Evolutionary conservation across 2,329 filamentous ascomycete genomes (phyloP).

Genomic region (Stagonosporopsis rhizophila): DNA sequence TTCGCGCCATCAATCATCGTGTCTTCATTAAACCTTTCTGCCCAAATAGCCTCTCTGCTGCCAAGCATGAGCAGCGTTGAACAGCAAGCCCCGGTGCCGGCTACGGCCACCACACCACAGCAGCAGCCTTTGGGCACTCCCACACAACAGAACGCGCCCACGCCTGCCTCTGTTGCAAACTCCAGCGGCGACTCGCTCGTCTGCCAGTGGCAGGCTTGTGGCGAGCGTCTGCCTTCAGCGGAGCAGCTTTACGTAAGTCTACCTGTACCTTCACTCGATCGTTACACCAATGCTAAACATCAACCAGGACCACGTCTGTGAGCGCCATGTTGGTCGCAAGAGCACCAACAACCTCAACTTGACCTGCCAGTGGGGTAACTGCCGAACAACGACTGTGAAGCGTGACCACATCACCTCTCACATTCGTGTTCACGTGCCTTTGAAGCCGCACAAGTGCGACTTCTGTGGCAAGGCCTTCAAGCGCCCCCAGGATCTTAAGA

Average conservation of each 20-base stretch:
- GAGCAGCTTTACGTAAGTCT: slow-evolving; percentile 68
- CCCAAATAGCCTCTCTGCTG: slow-evolving; percentile 19
- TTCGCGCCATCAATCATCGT: slow-evolving; percentile 21
- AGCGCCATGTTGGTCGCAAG: slow-evolving; percentile 97
- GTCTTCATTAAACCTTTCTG: slow-evolving; percentile 12
- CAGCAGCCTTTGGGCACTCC: slow-evolving; percentile 42
- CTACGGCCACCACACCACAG: slow-evolving; percentile 38
- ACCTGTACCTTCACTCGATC: slow-evolving; percentile 4
- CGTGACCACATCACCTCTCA: slow-evolving; percentile 99
- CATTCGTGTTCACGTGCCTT: slow-evolving; percentile 96
- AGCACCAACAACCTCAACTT: slow-evolving; percentile 98
- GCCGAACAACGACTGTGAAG: slow-evolving; percentile 96
- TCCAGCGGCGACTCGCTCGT: slow-evolving; percentile 54
- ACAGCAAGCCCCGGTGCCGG: slow-evolving; percentile 31
- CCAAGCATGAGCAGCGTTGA: slow-evolving; percentile 28
- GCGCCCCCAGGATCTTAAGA: slow-evolving; percentile 97
- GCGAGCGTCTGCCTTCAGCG: slow-evolving; percentile 64
- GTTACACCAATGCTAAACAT: slow-evolving; percentile 23
- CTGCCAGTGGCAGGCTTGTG: slow-evolving; percentile 70
- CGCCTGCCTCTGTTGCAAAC: slow-evolving; percentile 38
- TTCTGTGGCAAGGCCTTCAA: slow-evolving; percentile 99
- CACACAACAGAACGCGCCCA: slow-evolving; percentile 43
- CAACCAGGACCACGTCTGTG: slow-evolving; percentile 90
- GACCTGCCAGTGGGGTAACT: slow-evolving; percentile 96
- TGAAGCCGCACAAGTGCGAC: slow-evolving; percentile 99